phyloP scores from a whole-genome alignment of 192 early-diverging fungal species.

The Coemansia aciculifera region DNA sequence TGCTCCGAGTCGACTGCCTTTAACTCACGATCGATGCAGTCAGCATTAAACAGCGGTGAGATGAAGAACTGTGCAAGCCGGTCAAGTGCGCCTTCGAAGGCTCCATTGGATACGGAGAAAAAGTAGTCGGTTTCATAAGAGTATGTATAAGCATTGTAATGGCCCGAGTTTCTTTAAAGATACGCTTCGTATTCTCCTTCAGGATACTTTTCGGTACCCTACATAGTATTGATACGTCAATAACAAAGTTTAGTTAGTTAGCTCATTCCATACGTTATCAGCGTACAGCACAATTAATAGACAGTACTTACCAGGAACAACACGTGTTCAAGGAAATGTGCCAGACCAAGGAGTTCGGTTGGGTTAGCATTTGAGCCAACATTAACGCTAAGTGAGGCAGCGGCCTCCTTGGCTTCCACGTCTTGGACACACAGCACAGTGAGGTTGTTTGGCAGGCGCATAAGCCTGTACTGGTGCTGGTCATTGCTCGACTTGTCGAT shows the following conservation, averaged over 20 bases:
- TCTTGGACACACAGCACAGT: conserved; percentile 61
- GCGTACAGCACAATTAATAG: too few relatives aligned
- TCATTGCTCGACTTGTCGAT: conserved; percentile 60
- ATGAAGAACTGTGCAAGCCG: conserved; percentile 88
- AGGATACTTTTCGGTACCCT: conserved; percentile 70
- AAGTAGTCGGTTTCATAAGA: conserved; percentile 23
- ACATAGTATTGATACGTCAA: not conserved
- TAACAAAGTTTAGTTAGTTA: not conserved
- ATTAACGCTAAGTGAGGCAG: conserved; percentile 61
- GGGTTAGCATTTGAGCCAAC: conserved; percentile 64
- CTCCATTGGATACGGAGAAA: conserved; percentile 35
- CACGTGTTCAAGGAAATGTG: conserved; percentile 72
- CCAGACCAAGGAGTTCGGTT: conserved; percentile 61
- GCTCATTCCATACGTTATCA: not conserved
- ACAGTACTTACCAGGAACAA: conserved; percentile 57
- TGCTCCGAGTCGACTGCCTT: conserved; percentile 91
- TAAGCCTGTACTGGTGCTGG: conserved; percentile 58
- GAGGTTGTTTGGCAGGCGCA: conserved; percentile 60
- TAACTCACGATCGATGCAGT: conserved; percentile 84
- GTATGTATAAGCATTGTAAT: conserved; percentile 31
- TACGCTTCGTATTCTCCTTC: conserved; percentile 60
- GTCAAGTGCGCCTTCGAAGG: conserved; percentile 61
- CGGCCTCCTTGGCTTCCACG: conserved; percentile 53
- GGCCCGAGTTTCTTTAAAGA: conserved; percentile 27
- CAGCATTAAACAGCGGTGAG: conserved; percentile 75